Conservation (phyloP, 192 early-diverging fungal species). For the Thoreauomyces humboldtii region DNA sequence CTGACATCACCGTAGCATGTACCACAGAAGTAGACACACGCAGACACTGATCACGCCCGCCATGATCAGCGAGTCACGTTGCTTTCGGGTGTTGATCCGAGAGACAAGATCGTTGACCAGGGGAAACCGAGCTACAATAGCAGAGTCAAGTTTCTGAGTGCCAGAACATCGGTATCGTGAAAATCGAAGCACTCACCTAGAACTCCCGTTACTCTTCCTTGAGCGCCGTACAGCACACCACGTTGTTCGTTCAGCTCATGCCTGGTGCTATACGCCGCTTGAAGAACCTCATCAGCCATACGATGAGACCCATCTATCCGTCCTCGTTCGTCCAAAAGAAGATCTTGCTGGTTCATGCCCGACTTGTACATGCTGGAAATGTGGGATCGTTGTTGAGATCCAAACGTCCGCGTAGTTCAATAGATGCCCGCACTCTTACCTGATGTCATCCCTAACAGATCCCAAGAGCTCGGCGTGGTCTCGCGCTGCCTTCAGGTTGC, state of each 20-base stretch:
- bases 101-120: conserved; percentile 67
- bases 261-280: conserved; percentile 74
- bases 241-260: conserved; percentile 66
- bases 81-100: conserved; percentile 64
- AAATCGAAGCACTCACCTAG: conserved; percentile 51
- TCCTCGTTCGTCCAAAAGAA: conserved; percentile 67
- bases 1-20: conserved; percentile 13
- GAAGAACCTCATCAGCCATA: conserved; percentile 73
- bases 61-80: conserved; percentile 71
- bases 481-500: conserved; percentile 59
- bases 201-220: conserved; percentile 53
- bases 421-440: too few species aligned
- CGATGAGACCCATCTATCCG: conserved; percentile 70
- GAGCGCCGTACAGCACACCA: conserved; percentile 50
- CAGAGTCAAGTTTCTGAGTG: not conserved
- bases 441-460: conserved; percentile 62
- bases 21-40: conserved; percentile 39
- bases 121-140: conserved; percentile 54
- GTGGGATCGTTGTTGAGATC: too few species aligned
- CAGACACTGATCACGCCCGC: conserved; percentile 59
- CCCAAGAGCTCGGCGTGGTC: conserved; percentile 70
- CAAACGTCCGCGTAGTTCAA: too few species aligned
- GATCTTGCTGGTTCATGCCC: conserved; percentile 47
- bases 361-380: conserved; percentile 43
- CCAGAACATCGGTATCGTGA: not conserved